A percentile compares a stretch with the other conserved stretches of the same genome.
phyloP scores from a whole-genome alignment of 768 basidiomycete genomes.

The Boletus rubropictus region DNA sequence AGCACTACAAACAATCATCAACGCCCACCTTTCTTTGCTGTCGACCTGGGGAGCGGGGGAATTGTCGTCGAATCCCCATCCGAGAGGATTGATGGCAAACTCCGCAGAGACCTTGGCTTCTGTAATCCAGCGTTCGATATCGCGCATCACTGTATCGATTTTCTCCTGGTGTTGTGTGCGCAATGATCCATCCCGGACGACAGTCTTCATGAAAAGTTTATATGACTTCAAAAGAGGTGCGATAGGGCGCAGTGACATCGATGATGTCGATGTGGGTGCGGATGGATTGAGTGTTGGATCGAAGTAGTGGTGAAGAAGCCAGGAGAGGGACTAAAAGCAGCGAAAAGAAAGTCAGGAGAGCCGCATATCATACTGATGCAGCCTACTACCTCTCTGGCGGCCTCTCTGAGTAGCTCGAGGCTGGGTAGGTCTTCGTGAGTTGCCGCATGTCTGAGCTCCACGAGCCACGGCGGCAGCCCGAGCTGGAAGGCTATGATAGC shows the following conservation, averaged over 20 bases:
- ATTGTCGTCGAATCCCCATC: constrained; percentile 37
- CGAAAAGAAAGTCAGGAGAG: constrained; percentile 6
- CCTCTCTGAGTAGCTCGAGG: constrained; percentile 72
- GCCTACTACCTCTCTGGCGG: constrained; percentile 55
- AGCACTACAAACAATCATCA: constrained; percentile 60
- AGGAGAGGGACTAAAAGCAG: constrained; percentile 59
- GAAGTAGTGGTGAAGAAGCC: constrained; percentile 84
- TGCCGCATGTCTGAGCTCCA: constrained; percentile 89
- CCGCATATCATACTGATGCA: constrained; percentile 1
- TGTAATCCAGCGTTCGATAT: constrained; percentile 73
- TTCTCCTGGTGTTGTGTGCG: constrained; percentile 45
- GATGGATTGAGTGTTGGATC: constrained; percentile 64
- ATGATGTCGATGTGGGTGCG: constrained; percentile 28
- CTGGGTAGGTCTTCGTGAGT: constrained; percentile 95
- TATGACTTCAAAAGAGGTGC: constrained; percentile 67
- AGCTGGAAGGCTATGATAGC: constrained; percentile 82
- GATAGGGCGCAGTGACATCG: constrained; percentile 47
- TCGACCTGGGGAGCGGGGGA: constrained; percentile 38
- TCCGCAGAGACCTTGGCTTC: constrained; percentile 65
- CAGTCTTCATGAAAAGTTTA: constrained; percentile 59
- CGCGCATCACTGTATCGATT: constrained; percentile 46
- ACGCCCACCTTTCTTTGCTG: constrained; percentile 56
- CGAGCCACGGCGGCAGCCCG: constrained; percentile 81
- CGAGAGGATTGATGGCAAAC: constrained; percentile 39
- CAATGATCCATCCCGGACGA: constrained; percentile 61